Evolutionary conservation across 1,139 yeast genomes (phyloP).

Genomic region (Scheffersomyces insectosa): DNA sequence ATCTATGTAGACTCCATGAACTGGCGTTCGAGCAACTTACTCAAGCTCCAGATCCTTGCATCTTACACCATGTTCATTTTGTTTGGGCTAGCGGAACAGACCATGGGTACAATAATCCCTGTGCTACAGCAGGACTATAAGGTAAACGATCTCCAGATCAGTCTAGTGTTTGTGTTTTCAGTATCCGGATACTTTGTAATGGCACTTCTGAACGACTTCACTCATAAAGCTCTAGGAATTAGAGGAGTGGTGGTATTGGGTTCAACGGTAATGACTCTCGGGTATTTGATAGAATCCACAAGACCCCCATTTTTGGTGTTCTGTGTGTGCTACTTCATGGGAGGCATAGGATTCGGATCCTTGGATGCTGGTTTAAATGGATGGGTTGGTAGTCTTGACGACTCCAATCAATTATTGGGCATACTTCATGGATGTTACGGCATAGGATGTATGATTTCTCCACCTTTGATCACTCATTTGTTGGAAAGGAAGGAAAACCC

Average conservation of each 20-base stretch:
- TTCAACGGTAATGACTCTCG: slow-evolving; percentile 28
- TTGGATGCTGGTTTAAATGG: slow-evolving; percentile 62
- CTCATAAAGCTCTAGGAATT: slow-evolving; percentile 36
- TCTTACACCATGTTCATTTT: slow-evolving; percentile 40
- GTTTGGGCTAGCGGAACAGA: slow-evolving; percentile 59
- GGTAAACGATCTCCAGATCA: slow-evolving; percentile 42
- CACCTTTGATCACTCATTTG: slow-evolving; percentile 54
- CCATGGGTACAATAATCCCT: slow-evolving; percentile 58
- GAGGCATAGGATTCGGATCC: slow-evolving; percentile 62
- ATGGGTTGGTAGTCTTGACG: slow-evolving; percentile 56
- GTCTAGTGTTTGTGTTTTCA: slow-evolving; percentile 35
- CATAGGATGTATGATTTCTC: slow-evolving; percentile 65
- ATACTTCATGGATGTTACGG: slow-evolving; percentile 70
- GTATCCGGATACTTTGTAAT: slow-evolving; percentile 40
- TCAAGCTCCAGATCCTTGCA: slow-evolving; percentile 42
- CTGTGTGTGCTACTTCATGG: slow-evolving; percentile 35
- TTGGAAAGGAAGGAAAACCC: slow-evolving; percentile 33
- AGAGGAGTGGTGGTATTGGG: slow-evolving; percentile 42
- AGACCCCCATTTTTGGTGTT: slow-evolving; percentile 41
- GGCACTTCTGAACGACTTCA: slow-evolving; percentile 36
- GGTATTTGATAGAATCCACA: slow-evolving; percentile 26
- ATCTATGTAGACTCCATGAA: slow-evolving; percentile 37
- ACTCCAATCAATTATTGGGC: slow-evolving; percentile 66
- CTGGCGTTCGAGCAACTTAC: slow-evolving; percentile 37
- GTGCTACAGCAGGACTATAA: slow-evolving; percentile 44